phyloP scores from a whole-genome alignment of 352 stramenopile genomes.

The Thalassiosira hispida region DNA sequence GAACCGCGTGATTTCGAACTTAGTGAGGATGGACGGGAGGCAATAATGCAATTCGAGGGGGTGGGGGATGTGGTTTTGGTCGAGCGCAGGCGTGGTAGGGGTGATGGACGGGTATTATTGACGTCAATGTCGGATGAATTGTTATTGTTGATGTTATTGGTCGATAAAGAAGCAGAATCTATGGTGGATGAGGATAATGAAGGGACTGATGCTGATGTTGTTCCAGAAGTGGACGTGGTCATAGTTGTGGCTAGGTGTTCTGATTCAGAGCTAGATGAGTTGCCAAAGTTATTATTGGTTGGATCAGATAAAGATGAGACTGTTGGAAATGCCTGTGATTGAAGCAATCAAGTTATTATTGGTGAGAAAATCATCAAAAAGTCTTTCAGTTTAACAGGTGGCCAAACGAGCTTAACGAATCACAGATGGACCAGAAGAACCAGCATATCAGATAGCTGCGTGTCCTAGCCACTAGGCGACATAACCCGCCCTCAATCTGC shows the following conservation, averaged over 20 bases:
- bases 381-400: too few relatives aligned
- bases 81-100: too few relatives aligned
- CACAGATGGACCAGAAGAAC: too few relatives aligned
- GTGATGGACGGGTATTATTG: too few relatives aligned
- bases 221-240: too few relatives aligned
- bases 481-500: too few relatives aligned
- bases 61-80: too few relatives aligned
- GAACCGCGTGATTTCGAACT: not conserved
- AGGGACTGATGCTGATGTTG: too few relatives aligned
- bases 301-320: not conserved
- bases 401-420: too few relatives aligned
- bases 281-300: not conserved
- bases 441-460: too few relatives aligned
- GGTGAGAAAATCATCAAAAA: not conserved
- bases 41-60: too few relatives aligned
- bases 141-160: not conserved
- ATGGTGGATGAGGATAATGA: not conserved
- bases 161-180: not conserved
- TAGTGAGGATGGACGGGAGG: not conserved
- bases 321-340: slow-evolving; percentile 4
- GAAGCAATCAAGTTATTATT: not conserved
- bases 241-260: not conserved
- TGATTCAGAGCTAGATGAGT: slow-evolving; percentile 3
- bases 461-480: too few relatives aligned
- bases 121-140: not conserved